Evolutionary conservation across 1,284 basidiomycete genomes (phyloP), one percentile per base, ranked within the genome.

Genomic region (Tylopilus sp.): DNA sequence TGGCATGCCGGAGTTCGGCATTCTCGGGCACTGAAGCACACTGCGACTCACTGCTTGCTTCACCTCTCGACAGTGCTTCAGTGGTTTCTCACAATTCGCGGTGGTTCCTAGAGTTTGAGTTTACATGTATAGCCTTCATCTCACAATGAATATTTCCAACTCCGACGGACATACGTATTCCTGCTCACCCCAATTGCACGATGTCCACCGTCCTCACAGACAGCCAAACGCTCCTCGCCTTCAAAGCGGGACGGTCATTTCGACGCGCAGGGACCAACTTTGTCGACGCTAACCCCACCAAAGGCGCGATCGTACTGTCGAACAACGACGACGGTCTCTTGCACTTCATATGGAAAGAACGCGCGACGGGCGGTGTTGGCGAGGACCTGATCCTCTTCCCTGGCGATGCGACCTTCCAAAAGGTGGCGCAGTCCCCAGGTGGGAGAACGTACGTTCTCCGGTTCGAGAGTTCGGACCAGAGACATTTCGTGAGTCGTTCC

Each of bases 211-310:
- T 37, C 18, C 65, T 68, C 51, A 66, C 63, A 28, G 66, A 67
- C 38, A 35, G 9, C 31, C 54, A 53, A 43, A 65, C 73, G n/a
- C 72, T 83, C 19, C 77, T 89, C 41, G 84, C 84, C 13, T 88
- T 90, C 74, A 90, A 90, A 61, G 88, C 89, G 4, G 89, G 88
- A n/a, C 77, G 86, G 25, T 81, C 81, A 1, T 79, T 84, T 52
- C 72, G 86, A 48, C 74, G 84, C 43, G 78, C 77, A 42, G 76
- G 71, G 28, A 80, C 84, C 13, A 87, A 85, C 57, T 75, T 74
- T 43, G 78, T 91, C 15, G 86, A 87, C 46, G 74, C 86, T 0
- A 71, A 71, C 44, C 74, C 82, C 0, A 77, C 76, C 11, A 91
- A 90, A 65, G 89, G 88, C 48, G 82, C 84, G 11, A 74, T 91